Evolutionary conservation across 306 rosid genomes (phyloP).

Genomic region (Lupinus albus): DNA sequence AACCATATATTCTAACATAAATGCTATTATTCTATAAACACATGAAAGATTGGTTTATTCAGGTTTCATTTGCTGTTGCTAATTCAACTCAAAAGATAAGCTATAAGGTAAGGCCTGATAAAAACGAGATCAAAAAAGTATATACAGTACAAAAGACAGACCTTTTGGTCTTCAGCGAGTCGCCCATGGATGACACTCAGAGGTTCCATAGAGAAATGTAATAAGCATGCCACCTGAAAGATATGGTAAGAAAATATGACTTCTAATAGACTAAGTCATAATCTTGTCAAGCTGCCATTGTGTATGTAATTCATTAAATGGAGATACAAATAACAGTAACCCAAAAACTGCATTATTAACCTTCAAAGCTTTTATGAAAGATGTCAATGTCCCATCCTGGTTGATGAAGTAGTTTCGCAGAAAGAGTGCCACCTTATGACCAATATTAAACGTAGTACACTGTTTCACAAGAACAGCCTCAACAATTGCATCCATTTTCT

Average conservation of each 20-base stretch:
- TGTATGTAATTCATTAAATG: conserved; percentile 16
- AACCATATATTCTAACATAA: neutral
- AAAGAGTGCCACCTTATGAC: conserved; percentile 84
- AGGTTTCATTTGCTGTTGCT: neutral
- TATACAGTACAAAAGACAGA: conserved; percentile 33
- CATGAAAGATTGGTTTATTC: neutral
- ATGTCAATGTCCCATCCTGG: conserved; percentile 90
- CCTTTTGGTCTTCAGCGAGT: conserved; percentile 60
- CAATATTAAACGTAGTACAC: conserved; percentile 63
- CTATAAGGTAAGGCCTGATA: neutral
- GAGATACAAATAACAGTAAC: conserved; percentile 30
- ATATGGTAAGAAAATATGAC: conserved; percentile 32
- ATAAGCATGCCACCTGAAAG: conserved; percentile 76
- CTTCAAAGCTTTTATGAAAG: conserved; percentile 89
- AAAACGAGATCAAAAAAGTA: conserved; percentile 25
- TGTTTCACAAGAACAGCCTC: conserved; percentile 82
- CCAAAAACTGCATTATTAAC: conserved; percentile 48
- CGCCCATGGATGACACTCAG: conserved; percentile 62
- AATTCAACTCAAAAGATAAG: neutral
- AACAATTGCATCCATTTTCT: conserved; percentile 88
- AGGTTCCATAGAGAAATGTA: conserved; percentile 84
- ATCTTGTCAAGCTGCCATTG: neutral
- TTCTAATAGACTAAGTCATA: conserved; percentile 34
- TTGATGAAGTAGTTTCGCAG: conserved; percentile 79
- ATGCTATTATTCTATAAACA: neutral